Evolutionary conservation across 169 alveolate genomes (phyloP), one percentile per base, ranked within the genome.

Genomic region (Plasmodium sp.): DNA sequence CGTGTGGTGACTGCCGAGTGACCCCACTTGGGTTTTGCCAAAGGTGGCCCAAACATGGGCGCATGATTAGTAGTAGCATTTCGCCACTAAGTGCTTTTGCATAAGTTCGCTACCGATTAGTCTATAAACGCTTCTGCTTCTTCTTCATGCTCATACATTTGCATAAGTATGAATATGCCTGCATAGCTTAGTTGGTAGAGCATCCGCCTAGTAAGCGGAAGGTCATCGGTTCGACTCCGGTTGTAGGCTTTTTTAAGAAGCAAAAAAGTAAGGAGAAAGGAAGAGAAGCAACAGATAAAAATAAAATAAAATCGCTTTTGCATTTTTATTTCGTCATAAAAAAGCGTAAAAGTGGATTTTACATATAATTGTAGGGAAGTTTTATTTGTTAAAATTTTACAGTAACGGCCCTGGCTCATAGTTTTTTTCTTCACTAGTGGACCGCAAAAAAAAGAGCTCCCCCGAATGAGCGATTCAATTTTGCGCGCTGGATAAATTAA

Each of bases 171-270:
- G 7, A 36, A n/a, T 51, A 71, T 74, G 97, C 97, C 97, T 95
- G 93, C 97, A 95, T 96, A 94, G 98, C 98, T 95, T 95, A 96
- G 98, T 96, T 93, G 98, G 98, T 95, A 96, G 98, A 95, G 97
- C 98, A 94, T 88, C 97, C 98, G 98, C 98, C 96, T 96, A 95
- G 98, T 96, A 95, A 96, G 98, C 97, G 98, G 97, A 94, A 95
- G 97, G 98, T 94, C 97, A 95, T 94, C 97, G 96, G 97, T 94
- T 96, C 97, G 97, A 95, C 83, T 95, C 97, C 97, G 96, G 97
- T 96, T 93, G 96, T 62, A 96, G 97, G 97, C 97, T 96, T 62
- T 3, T 74, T 31, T 31, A 45, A 34, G 6, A 31, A 18, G 1
- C 2, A 7, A 39, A n/a, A 9, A 2, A 56, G 58, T 5, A 33